These are phyloP conservation scores for Alloteropsis angusta DNA, from an alignment of 202 grass and related monocot species.

Conservation along the genomic window DNA sequence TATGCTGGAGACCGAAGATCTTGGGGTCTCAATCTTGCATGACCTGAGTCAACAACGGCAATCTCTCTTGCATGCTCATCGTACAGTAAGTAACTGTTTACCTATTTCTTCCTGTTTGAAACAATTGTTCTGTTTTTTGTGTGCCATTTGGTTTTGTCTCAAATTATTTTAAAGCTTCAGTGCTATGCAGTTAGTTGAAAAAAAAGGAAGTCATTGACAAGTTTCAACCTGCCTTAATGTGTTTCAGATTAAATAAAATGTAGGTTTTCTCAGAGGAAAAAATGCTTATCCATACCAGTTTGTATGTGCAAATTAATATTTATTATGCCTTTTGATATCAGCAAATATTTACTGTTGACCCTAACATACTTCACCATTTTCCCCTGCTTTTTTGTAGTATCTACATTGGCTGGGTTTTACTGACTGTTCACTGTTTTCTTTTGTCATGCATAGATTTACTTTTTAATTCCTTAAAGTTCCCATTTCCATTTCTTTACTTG, in stretches of 20 bases:
- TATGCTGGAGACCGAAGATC: slow-evolving; percentile 80
- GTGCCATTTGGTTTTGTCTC: background rate
- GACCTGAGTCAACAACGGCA: slow-evolving; percentile 71
- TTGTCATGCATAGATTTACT: background rate
- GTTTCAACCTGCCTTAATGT: background rate
- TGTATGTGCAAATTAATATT: background rate
- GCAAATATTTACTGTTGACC: background rate
- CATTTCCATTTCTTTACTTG: background rate
- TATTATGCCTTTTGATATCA: background rate
- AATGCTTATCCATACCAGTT: background rate
- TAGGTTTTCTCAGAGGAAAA: background rate
- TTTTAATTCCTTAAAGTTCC: background rate
- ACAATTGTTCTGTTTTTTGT: background rate
- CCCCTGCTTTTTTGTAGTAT: background rate
- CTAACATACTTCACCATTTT: background rate
- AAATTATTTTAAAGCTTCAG: background rate
- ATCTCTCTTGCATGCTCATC: slow-evolving; percentile 59
- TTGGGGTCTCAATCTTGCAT: slow-evolving; percentile 74
- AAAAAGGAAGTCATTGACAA: background rate
- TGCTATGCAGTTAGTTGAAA: background rate
- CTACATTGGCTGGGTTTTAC: background rate
- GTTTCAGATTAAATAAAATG: background rate
- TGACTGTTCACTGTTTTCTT: background rate
- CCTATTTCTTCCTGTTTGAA: slow-evolving; percentile 2
- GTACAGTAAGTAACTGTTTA: slow-evolving; percentile 36